Evolutionary conservation across 108 stramenopile species (phyloP), one percentile per base, ranked within the genome.

Genomic region (Fragilariopsis cylindrus): DNA sequence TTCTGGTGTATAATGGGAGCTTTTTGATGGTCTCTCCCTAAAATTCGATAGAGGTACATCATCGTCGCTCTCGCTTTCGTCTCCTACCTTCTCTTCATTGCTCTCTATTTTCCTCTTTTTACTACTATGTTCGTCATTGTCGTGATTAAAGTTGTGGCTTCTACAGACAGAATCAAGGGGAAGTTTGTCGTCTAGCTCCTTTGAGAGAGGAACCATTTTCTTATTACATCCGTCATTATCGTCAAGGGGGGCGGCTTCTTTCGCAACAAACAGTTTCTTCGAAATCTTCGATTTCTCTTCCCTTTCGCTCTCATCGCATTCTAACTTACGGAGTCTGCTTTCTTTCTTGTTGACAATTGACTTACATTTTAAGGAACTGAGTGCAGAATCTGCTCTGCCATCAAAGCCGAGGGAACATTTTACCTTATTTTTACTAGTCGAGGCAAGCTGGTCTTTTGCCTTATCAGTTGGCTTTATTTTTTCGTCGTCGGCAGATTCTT

Each of bases 31-130:
- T 30, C 30, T 60, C 58, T 18, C 41, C 11, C 9, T 60, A 60
- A 60, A 60, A 40, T n/a, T 41, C 7, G 15, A 41, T 40, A 60
- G 41, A 60, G 58, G 58, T n/a, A 60, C n/a, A 60, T 60, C 58
- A 9, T 60, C 18, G 41, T 60, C 58, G 41, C 58, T 30, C 11
- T 60, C 58, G 11, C 8, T 60, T 41, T 60, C 19, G 3, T 60
- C 2, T 40, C 0, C 18, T n/a, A 1, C 58, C 8, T 30, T 30
- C 30, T 30, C 30, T 30, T 30, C 30, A 30, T 30, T 30, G 30
- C 30, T 30, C 30, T 57, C 57, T 57, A 7, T 57, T 21, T 57
- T 57, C 57, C 57, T 57, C 15, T 57, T 57, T 9, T 9, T 57
- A 9, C 15, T 15, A 57, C 30, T 2, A 5, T 30, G 11, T 60